Conservation (phyloP, 306 rosid species). For the Cucumis cinereus region DNA sequence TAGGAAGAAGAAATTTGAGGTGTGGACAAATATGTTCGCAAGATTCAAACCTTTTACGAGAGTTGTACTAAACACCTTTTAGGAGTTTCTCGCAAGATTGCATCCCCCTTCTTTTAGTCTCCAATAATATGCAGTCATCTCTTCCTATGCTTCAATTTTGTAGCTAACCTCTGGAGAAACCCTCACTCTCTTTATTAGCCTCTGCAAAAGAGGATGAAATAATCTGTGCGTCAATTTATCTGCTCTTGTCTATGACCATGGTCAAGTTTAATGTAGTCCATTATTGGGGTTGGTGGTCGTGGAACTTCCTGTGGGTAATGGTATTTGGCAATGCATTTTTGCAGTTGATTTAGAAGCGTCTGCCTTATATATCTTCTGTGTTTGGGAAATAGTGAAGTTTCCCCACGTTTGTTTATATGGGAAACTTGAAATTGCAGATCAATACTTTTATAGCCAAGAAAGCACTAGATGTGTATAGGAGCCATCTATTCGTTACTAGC, state of each 20-base stretch:
- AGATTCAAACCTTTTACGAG: neutral
- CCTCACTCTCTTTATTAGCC: neutral
- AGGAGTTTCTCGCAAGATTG: neutral
- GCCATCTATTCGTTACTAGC: neutral
- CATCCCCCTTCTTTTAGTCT: neutral
- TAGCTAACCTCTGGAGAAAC: neutral
- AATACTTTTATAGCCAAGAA: neutral
- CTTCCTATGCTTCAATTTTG: neutral
- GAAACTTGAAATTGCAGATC: neutral
- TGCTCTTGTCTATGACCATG: neutral
- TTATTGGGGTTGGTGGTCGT: neutral
- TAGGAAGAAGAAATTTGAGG: neutral
- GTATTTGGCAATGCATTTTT: neutral
- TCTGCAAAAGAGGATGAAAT: neutral
- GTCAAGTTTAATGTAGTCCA: neutral
- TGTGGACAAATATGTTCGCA: neutral
- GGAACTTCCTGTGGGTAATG: neutral
- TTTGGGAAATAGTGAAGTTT: neutral
- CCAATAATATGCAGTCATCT: neutral
- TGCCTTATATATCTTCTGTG: neutral
- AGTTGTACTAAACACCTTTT: neutral
- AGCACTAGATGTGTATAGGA: neutral
- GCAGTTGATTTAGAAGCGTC: neutral
- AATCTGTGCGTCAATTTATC: neutral
- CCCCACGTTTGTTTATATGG: neutral